Base-by-base conservation (phyloP, 768 basidiomycete species). In the Amanita molliuscula region DNA sequence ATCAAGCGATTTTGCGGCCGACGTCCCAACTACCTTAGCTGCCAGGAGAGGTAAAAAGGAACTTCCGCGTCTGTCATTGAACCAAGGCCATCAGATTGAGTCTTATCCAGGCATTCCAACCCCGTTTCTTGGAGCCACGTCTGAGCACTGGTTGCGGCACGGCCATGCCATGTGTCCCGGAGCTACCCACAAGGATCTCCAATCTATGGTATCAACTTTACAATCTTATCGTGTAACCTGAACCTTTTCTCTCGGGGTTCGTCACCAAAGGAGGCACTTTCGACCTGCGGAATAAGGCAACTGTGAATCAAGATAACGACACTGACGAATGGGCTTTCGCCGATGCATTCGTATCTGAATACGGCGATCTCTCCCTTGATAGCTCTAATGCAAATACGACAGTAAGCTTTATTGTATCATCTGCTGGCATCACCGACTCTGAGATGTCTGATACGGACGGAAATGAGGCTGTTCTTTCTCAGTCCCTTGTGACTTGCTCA, bases 41-140 rank as follows among this genome's bases (percentile, higher is more conserved):
- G 45, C 45, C 11, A 41, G 44, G 15, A 43, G 51, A 42, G 51
- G 51, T 11, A 45, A 46, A 28, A 52, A 40, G 16, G 16, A 20
- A 18, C 29, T 46, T 9, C 43, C 43, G 6, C 44, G 33, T 20
- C 45, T 52, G 6, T 23, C 33, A 35, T n/a, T 41, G 21, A 46
- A 38, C 21, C 42, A 37, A 36, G n/a, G 23, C 26, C 23, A 13
- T 25, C 10, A 44, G 16, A 33, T 35, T n/a, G 48, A 50, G 15
- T 10, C 31, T 23, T 50, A 50, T 44, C 49, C 49, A 28, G 16
- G 42, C n/a, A 50, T 50, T 50, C 49, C 49, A 43, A 50, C 49
- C 18, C 42, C 49, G 1, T 50, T 50, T 35, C 38, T 50, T 29
- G 49, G 49, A 4, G 31, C 40, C 2, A 4, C 49, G 10, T 15